Conservation (phyloP, 2,329 filamentous ascomycete genomes). For the Cladosporium sp. region DNA sequence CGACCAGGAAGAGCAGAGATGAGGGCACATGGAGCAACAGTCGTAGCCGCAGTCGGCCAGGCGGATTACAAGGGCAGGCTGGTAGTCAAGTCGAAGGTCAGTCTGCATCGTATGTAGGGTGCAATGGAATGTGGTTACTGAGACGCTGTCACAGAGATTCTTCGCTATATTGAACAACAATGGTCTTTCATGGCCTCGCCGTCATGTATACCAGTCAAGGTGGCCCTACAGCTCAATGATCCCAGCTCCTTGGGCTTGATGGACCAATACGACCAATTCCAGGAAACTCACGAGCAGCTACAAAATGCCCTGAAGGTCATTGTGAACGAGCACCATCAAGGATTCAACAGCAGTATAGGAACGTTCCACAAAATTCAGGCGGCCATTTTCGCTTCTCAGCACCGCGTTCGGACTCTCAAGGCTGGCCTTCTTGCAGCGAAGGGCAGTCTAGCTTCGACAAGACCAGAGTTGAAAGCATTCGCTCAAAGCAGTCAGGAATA, state of each 20-base stretch:
- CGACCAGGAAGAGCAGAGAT: conserved; percentile 39
- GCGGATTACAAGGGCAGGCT: conserved; percentile 33
- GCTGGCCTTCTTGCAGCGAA: conserved; percentile 79
- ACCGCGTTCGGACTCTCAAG: conserved; percentile 75
- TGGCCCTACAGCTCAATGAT: conserved; percentile 93
- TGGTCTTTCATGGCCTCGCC: conserved; percentile 90
- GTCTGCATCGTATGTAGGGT: conserved; percentile 16
- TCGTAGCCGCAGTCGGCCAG: conserved; percentile 29
- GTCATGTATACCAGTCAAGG: conserved; percentile 87
- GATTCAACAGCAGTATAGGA: conserved; percentile 98
- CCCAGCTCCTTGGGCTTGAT: conserved; percentile 88
- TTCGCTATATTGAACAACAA: conserved; percentile 79
- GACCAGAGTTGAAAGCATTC: conserved; percentile 85
- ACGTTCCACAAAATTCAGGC: conserved; percentile 98
- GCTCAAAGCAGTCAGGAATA: conserved; percentile 86
- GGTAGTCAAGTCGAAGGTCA: conserved; percentile 41
- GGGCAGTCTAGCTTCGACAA: conserved; percentile 75
- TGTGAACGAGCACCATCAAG: conserved; percentile 97
- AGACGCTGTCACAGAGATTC: conserved; percentile 47
- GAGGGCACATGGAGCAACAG: conserved; percentile 27
- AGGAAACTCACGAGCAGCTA: conserved; percentile 79
- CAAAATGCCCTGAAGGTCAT: conserved; percentile 90
- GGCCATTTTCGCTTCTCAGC: conserved; percentile 85
- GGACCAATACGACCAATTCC: conserved; percentile 80
- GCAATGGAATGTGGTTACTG: conserved; percentile 7